A percentile compares a stretch with the other conserved stretches of the same genome.
phyloP scores from a whole-genome alignment of 352 stramenopile species.

The Phytophthora pistaciae region DNA sequence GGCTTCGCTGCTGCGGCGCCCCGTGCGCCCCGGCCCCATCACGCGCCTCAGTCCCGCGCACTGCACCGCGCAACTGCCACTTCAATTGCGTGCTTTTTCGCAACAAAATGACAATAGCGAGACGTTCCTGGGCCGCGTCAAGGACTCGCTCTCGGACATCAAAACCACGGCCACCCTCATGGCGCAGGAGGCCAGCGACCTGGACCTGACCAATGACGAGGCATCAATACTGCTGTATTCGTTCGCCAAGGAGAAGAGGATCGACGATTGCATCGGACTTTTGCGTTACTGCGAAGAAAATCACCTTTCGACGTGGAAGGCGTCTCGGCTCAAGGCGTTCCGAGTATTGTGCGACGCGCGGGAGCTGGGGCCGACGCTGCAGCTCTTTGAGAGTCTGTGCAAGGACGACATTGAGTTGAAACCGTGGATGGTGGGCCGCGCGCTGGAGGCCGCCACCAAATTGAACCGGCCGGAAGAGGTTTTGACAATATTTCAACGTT shows the following conservation, averaged over 20 bases:
- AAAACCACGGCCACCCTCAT: neutral
- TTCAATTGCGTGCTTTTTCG: slow-evolving; percentile 1
- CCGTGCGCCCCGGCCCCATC: neutral
- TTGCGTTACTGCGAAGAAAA: slow-evolving; percentile 12
- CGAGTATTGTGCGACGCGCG: slow-evolving; percentile 4
- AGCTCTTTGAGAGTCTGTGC: slow-evolving; percentile 1
- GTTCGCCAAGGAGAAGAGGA: slow-evolving; percentile 4
- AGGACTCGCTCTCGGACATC: slow-evolving; percentile 1
- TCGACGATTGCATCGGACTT: slow-evolving; percentile 5
- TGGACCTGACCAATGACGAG: slow-evolving; percentile 1
- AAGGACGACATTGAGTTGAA: slow-evolving; percentile 10
- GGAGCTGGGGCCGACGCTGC: slow-evolving; percentile 2
- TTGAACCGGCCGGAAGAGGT: slow-evolving; percentile 3
- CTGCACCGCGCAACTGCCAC: neutral
- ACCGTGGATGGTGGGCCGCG: slow-evolving; percentile 19
- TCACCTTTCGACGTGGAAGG: neutral
- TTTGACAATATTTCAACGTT: slow-evolving; percentile 5
- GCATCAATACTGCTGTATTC: slow-evolving; percentile 1
- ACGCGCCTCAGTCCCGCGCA: neutral
- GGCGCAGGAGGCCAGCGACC: neutral
- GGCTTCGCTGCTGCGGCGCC: neutral
- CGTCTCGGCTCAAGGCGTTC: slow-evolving; percentile 4
- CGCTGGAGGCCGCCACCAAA: slow-evolving; percentile 13
- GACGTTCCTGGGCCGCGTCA: slow-evolving; percentile 2
- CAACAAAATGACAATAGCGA: slow-evolving; percentile 10